Base-by-base conservation (phyloP, 1,139 yeast genomes). In the Blastobotrys illinoisensis region DNA sequence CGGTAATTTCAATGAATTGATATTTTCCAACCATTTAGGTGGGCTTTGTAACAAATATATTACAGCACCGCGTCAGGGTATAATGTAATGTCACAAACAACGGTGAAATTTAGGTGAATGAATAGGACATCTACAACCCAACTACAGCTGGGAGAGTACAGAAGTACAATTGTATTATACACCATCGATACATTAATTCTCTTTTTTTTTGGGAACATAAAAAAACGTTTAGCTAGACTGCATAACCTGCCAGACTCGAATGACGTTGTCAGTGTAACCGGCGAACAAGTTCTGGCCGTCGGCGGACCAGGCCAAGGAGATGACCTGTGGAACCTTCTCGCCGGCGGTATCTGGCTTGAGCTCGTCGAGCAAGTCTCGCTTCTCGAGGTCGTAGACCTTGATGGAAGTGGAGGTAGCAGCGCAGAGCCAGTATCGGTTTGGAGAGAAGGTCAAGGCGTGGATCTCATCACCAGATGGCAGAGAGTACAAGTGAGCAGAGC, bases 171-270 rank as follows among this genome's bases (percentile, higher is more conserved):
- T 44, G 46, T 20, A 20, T 44, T 19, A 44, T 44, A 19, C 46
- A 44, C 46, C 46, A 20, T 44, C 13, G 46, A 32, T 32, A 32
- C 40, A 32, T 32, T 32, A 32, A 32, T 32, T 32, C 40, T 32
- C 40, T 32, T 32, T 32, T n/a, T 32, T 32, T 32, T 28, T 46
- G 16, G 48, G 48, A 36, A 46, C 16, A 13, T 9, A 7, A 24
- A 24, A 18, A 46, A 16, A 24, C 36, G 40, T 24, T 72, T 78
- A 79, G 74, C 76, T 76, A 73, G 95, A 83, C 81, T 96, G 90
- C 97, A 91, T 91, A 72, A 93, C 97, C 86, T 93, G 98, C 98
- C 98, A 93, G 80, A 91, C 99, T 83, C 99, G 93, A 85, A 93
- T 91, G 75, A 87, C 84, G 84, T 89, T 89, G 81, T 93, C 99